phyloP scores from a whole-genome alignment of 176 grass and related monocot species.

The Cenchrus fungigraminus region DNA sequence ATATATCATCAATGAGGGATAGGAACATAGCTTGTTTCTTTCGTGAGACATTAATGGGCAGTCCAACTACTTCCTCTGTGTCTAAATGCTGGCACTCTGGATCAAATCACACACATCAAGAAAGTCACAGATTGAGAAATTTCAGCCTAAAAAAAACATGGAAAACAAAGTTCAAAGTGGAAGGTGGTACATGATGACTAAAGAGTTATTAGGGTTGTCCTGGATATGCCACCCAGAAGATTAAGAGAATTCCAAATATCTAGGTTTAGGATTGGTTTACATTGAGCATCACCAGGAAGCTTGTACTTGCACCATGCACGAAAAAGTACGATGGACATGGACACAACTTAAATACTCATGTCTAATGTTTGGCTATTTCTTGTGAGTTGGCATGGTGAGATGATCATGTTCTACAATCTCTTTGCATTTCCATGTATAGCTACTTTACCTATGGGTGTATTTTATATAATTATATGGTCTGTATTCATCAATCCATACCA shows the following conservation, averaged over 20 bases:
- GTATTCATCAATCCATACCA: not conserved
- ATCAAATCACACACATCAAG: not conserved
- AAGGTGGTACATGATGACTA: not conserved
- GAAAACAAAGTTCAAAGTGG: not conserved
- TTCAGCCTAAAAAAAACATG: not conserved
- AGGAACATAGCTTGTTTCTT: not conserved
- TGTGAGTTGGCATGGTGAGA: slow-evolving; percentile 20
- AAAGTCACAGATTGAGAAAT: not conserved
- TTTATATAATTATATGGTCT: not conserved
- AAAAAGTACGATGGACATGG: not conserved
- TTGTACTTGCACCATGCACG: not conserved
- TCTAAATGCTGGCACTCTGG: not conserved
- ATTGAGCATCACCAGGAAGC: not conserved
- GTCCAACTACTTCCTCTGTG: not conserved
- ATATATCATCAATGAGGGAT: slow-evolving; percentile 16
- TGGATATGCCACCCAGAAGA: not conserved
- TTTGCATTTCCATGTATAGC: slow-evolving; percentile 13
- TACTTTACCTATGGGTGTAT: slow-evolving; percentile 15
- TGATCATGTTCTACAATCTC: slow-evolving; percentile 6
- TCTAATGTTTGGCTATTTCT: slow-evolving; percentile 5
- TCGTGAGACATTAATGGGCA: not conserved
- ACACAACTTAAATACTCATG: not conserved
- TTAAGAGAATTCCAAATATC: not conserved
- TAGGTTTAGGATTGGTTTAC: slow-evolving; percentile 7
- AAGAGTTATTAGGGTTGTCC: not conserved